Percentiles rank a stretch among this genome's conserved stretches.
Evolutionary conservation across 768 basidiomycete species (phyloP).

Genomic region (Russula foetens): DNA sequence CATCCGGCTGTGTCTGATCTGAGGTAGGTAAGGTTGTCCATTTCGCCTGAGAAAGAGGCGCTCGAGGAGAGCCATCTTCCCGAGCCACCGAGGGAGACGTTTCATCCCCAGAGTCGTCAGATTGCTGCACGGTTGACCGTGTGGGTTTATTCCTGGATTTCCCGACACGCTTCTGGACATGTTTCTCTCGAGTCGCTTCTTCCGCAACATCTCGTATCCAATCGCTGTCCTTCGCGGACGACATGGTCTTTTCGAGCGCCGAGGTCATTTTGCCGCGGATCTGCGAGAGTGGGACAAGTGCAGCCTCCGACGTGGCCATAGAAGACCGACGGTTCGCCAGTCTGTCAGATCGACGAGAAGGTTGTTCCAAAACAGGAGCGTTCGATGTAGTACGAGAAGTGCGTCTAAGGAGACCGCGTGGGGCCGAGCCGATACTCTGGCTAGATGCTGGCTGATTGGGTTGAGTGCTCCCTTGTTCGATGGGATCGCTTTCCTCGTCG

Average conservation of each 20-base stretch:
- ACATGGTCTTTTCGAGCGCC: background rate
- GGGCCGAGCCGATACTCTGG: background rate
- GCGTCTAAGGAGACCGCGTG: background rate
- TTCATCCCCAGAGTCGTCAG: background rate
- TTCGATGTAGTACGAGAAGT: background rate
- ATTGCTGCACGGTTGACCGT: background rate
- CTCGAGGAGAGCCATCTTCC: background rate
- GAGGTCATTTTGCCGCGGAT: background rate
- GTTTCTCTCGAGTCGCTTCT: background rate
- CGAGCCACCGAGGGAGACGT: background rate
- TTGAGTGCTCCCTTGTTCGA: constrained; percentile 10
- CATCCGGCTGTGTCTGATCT: background rate
- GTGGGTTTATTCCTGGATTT: background rate
- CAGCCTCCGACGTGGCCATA: background rate
- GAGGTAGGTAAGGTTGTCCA: constrained; percentile 1
- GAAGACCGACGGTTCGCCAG: constrained; percentile 4
- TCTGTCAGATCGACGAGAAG: constrained; percentile 11
- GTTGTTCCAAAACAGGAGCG: background rate
- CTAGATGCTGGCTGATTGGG: background rate
- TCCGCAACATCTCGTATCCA: background rate
- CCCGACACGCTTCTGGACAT: background rate
- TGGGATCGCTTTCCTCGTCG: constrained; percentile 14
- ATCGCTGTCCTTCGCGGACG: background rate
- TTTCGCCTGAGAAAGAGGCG: constrained; percentile 1
- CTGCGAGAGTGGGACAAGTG: background rate